Evolutionary conservation across 83 land plant genomes (phyloP), one percentile per base, ranked within the genome.

Genomic region (Thuja plicata): DNA sequence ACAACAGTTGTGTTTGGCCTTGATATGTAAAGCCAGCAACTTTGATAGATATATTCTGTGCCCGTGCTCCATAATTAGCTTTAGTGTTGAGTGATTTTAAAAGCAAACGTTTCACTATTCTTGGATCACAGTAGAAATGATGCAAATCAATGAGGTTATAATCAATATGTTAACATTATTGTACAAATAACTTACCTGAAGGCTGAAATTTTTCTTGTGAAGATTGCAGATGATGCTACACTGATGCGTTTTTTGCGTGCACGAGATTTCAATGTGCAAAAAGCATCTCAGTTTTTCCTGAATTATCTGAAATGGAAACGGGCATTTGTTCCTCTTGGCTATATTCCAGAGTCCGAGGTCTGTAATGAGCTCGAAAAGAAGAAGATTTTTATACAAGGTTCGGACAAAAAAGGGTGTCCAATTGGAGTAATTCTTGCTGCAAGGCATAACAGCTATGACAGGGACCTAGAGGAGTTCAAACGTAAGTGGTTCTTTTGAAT

Each of bases 221-320:
- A 96, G 97, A 91, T 89, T 4, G 88, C 89, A 78, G 94, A 89
- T 52, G 88, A 94, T 91, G 88, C 87, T 17, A 92, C 88, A 32
- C 88, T 94, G 38, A 83, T 89, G 77, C 91, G 96, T 41, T 94
- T 94, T 62, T 88, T 94, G 15, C 91, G 93, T 24, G 96, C 95
- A 38, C 89, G 95, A 54, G 90, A 91, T 45, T 82, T 48, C 79
- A 89, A 93, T 70, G 91, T 94, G 38, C 90, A 91, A 38, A 93
- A 94, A 81, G 93, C 93, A 38, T 40, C 87, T 62, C 87, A 78
- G 45, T 62, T 93, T 83, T 92, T 93, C 71, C 86, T 91, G 13
- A 89, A 93, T 38, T 92, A 92, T 71, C 89, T 87, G 37, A 92
- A 89, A 52, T 94, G 96, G 96, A 91, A 90, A 35, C 84, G 83